Percentiles rank a stretch among this genome's conserved stretches.
These are phyloP conservation scores for Ophiostoma montium DNA, from an alignment of 2,329 filamentous ascomycete genomes.

Conservation along the genomic window DNA sequence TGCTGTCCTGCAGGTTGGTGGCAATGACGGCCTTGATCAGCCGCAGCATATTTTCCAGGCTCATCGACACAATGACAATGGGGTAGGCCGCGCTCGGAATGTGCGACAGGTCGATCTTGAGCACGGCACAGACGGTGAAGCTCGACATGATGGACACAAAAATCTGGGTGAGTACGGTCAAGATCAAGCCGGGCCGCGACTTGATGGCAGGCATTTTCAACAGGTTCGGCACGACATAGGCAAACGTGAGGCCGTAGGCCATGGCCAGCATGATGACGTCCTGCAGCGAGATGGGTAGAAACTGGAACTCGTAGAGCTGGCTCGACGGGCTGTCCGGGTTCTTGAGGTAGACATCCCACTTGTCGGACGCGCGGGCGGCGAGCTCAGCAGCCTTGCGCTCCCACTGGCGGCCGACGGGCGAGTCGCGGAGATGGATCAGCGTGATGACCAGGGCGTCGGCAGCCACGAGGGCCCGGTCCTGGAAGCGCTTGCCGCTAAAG, in stretches of 20 bases:
- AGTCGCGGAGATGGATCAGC: constrained; percentile 52
- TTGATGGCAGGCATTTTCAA: constrained; percentile 61
- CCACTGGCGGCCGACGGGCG: constrained; percentile 52
- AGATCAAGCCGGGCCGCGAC: constrained; percentile 56
- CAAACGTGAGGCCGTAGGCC: constrained; percentile 48
- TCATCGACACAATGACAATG: constrained; percentile 61
- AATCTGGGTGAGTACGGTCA: constrained; percentile 58
- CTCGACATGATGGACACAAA: constrained; percentile 61
- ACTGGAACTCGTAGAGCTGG: constrained; percentile 65
- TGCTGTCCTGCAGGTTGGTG: constrained; percentile 54
- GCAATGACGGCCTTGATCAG: constrained; percentile 65
- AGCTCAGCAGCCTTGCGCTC: constrained; percentile 42
- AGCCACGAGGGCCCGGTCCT: constrained; percentile 50
- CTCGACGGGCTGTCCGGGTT: constrained; percentile 35
- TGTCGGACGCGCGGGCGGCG: constrained; percentile 30
- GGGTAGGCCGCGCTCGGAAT: constrained; percentile 65
- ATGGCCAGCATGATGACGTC: constrained; percentile 50
- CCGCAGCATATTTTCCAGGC: constrained; percentile 65
- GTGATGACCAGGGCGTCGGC: constrained; percentile 70
- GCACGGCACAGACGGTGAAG: constrained; percentile 63
- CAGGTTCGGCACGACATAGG: constrained; percentile 54
- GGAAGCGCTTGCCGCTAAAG: constrained; percentile 67
- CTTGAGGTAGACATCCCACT: constrained; percentile 55
- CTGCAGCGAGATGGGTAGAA: constrained; percentile 54
- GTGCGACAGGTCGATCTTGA: constrained; percentile 60